phyloP scores from a whole-genome alignment of 495 filamentous ascomycete species.

The Tuber microsphaerosporum region DNA sequence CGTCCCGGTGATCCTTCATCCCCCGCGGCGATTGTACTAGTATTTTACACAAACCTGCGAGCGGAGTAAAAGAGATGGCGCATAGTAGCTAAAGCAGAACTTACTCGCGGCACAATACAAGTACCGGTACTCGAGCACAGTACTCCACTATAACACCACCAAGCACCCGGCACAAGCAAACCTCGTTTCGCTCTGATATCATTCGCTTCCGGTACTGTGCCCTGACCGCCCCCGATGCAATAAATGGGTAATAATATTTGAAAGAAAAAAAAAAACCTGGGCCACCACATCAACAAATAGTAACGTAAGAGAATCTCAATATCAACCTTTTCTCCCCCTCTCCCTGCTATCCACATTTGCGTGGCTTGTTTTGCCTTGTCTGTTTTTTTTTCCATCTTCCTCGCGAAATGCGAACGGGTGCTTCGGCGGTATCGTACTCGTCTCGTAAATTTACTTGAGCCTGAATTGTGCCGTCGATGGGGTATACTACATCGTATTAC shows the following conservation, averaged over 20 bases:
- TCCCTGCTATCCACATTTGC: neutral
- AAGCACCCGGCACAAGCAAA: neutral
- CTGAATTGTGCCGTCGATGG: neutral
- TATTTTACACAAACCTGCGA: neutral
- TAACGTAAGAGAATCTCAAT: neutral
- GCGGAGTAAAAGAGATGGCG: neutral
- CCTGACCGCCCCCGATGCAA: too few species aligned
- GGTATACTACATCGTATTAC: neutral
- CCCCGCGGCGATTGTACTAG: too few species aligned
- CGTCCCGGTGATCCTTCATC: too few species aligned
- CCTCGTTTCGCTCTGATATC: neutral
- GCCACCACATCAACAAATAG: neutral
- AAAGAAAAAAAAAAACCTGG: neutral
- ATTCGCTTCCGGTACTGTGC: neutral
- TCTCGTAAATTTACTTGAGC: neutral
- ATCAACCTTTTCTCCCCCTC: neutral
- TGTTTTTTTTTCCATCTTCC: neutral
- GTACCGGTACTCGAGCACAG: too few species aligned
- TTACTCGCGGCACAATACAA: too few species aligned
- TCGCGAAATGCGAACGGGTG: neutral
- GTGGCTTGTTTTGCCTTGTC: neutral
- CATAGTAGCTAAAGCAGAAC: too few species aligned
- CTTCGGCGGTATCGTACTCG: neutral
- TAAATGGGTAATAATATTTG: neutral
- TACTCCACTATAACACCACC: neutral